Conservation (phyloP, 2,329 filamentous ascomycete species). For the Apiospora saccharicola region DNA sequence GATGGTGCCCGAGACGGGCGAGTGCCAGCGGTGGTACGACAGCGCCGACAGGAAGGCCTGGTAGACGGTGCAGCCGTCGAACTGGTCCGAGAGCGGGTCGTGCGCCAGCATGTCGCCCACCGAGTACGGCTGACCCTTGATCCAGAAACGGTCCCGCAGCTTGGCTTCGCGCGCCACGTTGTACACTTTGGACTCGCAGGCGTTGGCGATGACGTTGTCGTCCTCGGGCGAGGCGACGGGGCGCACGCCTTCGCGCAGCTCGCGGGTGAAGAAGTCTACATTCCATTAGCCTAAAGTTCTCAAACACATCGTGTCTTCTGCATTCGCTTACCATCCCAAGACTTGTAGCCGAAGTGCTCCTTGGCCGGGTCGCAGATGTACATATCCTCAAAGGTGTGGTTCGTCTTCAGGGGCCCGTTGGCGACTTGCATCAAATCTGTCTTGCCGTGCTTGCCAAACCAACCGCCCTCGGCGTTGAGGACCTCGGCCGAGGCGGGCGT, state of each 20-base stretch:
- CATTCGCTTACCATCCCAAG: slow-evolving; percentile 68
- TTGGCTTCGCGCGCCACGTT: slow-evolving; percentile 48
- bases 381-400: slow-evolving; percentile 63
- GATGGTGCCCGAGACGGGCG: slow-evolving; percentile 62
- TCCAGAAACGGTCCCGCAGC: slow-evolving; percentile 63
- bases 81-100: slow-evolving; percentile 53
- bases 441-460: slow-evolving; percentile 61
- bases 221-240: slow-evolving; percentile 58
- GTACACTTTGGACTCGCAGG: slow-evolving; percentile 63
- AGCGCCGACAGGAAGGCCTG: slow-evolving; percentile 66
- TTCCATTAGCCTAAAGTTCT: too few relatives aligned
- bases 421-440: slow-evolving; percentile 59
- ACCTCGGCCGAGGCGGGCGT: slow-evolving; percentile 63
- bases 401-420: slow-evolving; percentile 52
- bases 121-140: slow-evolving; percentile 67
- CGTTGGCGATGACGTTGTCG: slow-evolving; percentile 59
- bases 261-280: slow-evolving; percentile 66
- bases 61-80: slow-evolving; percentile 64
- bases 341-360: slow-evolving; percentile 62
- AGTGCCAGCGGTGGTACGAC: slow-evolving; percentile 69
- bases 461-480: slow-evolving; percentile 54
- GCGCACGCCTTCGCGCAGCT: slow-evolving; percentile 54
- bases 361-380: slow-evolving; percentile 65
- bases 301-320: too few relatives aligned
- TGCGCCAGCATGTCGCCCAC: slow-evolving; percentile 60